Percentiles rank a stretch among this genome's conserved stretches.
Evolutionary conservation across 1,284 basidiomycete species (phyloP).

Genomic region (Ganoderma sinense): DNA sequence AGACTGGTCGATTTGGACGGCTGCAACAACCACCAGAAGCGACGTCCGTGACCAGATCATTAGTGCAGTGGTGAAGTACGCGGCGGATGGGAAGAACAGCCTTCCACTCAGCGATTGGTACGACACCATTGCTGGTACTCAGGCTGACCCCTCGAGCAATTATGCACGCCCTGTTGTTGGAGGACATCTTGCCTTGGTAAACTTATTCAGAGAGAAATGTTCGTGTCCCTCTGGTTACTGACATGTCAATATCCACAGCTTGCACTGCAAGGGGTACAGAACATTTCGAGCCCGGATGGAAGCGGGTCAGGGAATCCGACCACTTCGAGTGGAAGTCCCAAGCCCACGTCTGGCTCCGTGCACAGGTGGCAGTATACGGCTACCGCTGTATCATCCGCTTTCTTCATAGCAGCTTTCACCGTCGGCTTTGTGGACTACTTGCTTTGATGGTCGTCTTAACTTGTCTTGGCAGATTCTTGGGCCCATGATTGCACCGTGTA

Average conservation of each 20-base stretch:
- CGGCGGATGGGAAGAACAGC: slow-evolving; percentile 54
- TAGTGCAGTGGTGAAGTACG: slow-evolving; percentile 58
- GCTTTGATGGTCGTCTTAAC: neutral
- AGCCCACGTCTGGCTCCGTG: neutral
- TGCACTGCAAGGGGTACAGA: neutral
- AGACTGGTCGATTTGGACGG: slow-evolving; percentile 73
- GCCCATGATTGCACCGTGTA: neutral
- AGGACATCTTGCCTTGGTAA: slow-evolving; percentile 59
- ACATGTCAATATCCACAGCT: neutral
- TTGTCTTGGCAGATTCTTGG: neutral
- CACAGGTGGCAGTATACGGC: neutral
- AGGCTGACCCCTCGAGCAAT: slow-evolving; percentile 42
- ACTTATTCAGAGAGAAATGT: slow-evolving; percentile 36
- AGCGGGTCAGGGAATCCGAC: neutral
- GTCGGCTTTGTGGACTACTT: neutral
- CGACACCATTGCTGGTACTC: slow-evolving; percentile 55
- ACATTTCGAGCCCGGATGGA: neutral
- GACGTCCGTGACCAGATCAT: slow-evolving; percentile 60
- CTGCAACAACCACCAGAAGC: slow-evolving; percentile 57
- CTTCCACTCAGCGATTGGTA: slow-evolving; percentile 70
- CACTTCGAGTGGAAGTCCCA: neutral
- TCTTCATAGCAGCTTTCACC: neutral
- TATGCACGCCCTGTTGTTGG: slow-evolving; percentile 68
- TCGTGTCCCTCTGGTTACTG: neutral
- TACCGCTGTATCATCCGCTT: neutral